Base-by-base conservation (phyloP, 2,329 filamentous ascomycete species). In the Fusarium sp. region DNA sequence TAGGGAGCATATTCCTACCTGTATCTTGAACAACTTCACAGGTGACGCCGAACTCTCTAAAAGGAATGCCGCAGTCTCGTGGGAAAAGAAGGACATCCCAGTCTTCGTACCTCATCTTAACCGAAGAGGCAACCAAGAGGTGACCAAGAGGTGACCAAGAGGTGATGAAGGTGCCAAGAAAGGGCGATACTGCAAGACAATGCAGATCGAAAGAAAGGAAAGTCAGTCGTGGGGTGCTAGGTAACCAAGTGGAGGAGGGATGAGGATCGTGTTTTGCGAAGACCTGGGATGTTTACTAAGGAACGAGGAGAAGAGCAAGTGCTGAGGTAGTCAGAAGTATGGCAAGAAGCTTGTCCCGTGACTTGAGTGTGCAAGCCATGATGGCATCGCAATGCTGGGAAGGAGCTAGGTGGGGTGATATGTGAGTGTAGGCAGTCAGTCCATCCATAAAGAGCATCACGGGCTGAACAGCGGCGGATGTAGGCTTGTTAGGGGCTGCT, bases 1-100 rank as follows among this genome's bases (percentile, higher is more conserved):
- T 6, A 30, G 33, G 17, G 22, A 38, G n/a, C 4, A n/a, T 22
- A 12, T 1, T 71, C 82, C 70, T 75, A 86, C 86, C 86, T 58
- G 80, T 66, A 78, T 90, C 87, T 7, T 86, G 84, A n/a, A 91
- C 88, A 35, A 92, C 90, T 80, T 93, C 92, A 81, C 94, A 97
- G 70, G 90, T 87, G 9, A 94, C 94, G 79, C 91, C 92, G 87
- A 97, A 97, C 82, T 97, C 95, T 81, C 94, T 93, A 65, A 95
- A 83, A 1, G 95, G 95, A 14, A 93, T 81, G 76, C 90, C 91
- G 76, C 87, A 91, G 70, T 89, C 87, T 70, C 82, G 83, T 0
- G 94, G 92, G 80, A 97, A 97, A 70, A 97, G 86, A 50, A 97
- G 89, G 65, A 97, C 89, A 79, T 97, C 95, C 95, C 94, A 97